Evolutionary conservation across 805 yeast species (phyloP).

Genomic region (Yamadazyma sp.): DNA sequence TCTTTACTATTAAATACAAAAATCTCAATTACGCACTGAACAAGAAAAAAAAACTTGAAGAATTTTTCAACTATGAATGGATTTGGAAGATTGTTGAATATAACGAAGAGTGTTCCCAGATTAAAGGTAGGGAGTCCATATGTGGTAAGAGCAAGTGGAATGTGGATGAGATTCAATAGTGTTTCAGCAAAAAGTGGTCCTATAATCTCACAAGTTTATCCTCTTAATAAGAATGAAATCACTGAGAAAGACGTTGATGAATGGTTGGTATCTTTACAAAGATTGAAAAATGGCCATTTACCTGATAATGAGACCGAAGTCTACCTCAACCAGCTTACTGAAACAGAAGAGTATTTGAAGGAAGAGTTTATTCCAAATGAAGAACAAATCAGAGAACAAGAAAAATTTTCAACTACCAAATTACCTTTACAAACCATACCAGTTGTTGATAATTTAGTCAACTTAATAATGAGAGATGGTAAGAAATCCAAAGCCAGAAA

Average conservation of each 20-base stretch:
- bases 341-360: slow-evolving; percentile 34
- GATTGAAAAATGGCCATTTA: slow-evolving; percentile 32
- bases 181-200: too few relatives aligned
- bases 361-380: slow-evolving; percentile 54
- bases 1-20: too few relatives aligned
- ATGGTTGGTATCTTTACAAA: slow-evolving; percentile 45
- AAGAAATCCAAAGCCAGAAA: slow-evolving; percentile 78
- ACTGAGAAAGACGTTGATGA: slow-evolving; percentile 41
- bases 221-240: slow-evolving; percentile 34
- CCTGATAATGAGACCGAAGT: slow-evolving; percentile 33
- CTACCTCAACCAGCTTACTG: slow-evolving; percentile 35
- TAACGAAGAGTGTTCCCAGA: too few relatives aligned
- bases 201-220: slow-evolving; percentile 39
- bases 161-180: too few relatives aligned
- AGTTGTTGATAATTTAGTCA: slow-evolving; percentile 73
- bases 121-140: too few relatives aligned
- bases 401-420: slow-evolving; percentile 44
- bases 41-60: too few relatives aligned
- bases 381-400: slow-evolving; percentile 61
- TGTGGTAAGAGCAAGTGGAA: too few relatives aligned
- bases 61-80: too few relatives aligned
- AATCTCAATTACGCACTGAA: too few relatives aligned
- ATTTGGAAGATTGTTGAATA: too few relatives aligned
- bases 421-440: slow-evolving; percentile 67
- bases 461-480: slow-evolving; percentile 90